phyloP scores from a whole-genome alignment of 192 early-diverging fungal genomes.

The Neocallimastix lanati region DNA sequence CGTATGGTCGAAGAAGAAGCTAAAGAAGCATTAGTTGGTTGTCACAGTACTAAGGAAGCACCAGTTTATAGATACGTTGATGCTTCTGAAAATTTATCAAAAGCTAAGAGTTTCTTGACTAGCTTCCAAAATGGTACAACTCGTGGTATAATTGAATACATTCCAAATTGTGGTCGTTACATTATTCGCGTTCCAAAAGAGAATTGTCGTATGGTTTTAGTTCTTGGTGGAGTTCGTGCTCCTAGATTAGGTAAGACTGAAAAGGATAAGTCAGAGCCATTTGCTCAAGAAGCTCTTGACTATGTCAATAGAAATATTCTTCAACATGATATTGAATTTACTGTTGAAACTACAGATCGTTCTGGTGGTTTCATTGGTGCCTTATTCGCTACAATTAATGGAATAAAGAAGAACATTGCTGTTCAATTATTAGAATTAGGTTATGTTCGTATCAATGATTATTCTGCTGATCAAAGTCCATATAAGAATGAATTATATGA shows the following conservation, averaged over 20 bases:
- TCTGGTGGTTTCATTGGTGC: constrained; percentile 80
- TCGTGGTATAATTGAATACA: constrained; percentile 75
- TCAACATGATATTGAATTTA: constrained; percentile 86
- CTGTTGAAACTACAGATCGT: constrained; percentile 76
- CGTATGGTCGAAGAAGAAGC: constrained; percentile 66
- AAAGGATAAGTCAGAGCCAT: constrained; percentile 62
- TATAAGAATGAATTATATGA: constrained; percentile 45
- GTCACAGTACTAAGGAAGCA: constrained; percentile 69
- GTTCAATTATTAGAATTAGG: constrained; percentile 58
- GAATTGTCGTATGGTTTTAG: constrained; percentile 62
- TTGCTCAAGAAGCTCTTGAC: constrained; percentile 62
- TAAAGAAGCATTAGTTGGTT: constrained; percentile 45
- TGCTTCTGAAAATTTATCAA: constrained; percentile 61
- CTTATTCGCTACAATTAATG: constrained; percentile 30
- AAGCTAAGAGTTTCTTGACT: constrained; percentile 71
- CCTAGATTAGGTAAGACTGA: constrained; percentile 51
- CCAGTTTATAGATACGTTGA: constrained; percentile 56
- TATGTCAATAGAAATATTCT: constrained; percentile 41
- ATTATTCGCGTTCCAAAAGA: constrained; percentile 70
- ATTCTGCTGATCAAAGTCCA: constrained; percentile 66
- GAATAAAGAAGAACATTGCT: constrained; percentile 47
- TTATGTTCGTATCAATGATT: constrained; percentile 64
- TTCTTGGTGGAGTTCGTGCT: constrained; percentile 67
- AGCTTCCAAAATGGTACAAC: constrained; percentile 61
- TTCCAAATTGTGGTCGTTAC: constrained; percentile 66